Percentiles rank a stretch among this genome's conserved stretches.
These are phyloP conservation scores for Cercospora sojina DNA, from an alignment of 2,329 filamentous ascomycete species.

Conservation along the genomic window DNA sequence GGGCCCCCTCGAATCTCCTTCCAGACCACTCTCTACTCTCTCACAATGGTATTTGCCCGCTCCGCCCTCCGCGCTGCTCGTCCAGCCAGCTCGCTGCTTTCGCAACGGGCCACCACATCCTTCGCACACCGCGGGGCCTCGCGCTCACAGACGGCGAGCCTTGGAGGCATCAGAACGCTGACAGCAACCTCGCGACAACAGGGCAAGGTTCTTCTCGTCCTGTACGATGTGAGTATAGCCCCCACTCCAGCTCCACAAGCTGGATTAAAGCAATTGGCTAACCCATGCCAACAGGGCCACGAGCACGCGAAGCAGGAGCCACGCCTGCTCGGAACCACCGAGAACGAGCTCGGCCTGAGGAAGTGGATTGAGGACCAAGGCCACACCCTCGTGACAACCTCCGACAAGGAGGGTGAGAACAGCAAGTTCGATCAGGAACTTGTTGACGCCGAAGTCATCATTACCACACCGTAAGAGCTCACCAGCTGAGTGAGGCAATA, in stretches of 20 bases:
- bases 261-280: constrained; percentile 2
- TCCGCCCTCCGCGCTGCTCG: constrained; percentile 59
- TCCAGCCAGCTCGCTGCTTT: constrained; percentile 51
- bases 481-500: neutral
- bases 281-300: constrained; percentile 55
- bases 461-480: constrained; percentile 80
- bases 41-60: constrained; percentile 62
- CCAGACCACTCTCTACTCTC: constrained; percentile 13
- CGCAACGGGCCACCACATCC: constrained; percentile 41
- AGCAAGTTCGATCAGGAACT: constrained; percentile 95
- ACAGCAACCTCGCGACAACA: constrained; percentile 66
- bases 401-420: constrained; percentile 92
- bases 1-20: neutral
- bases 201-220: constrained; percentile 92
- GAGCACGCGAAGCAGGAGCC: constrained; percentile 88
- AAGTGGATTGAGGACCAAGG: constrained; percentile 98
- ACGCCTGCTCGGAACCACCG: constrained; percentile 85
- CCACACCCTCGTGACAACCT: constrained; percentile 94
- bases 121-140: constrained; percentile 43
- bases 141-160: constrained; percentile 43
- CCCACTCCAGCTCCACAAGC: neutral
- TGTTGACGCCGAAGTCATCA: constrained; percentile 96
- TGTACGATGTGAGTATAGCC: constrained; percentile 72
- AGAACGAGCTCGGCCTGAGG: constrained; percentile 96
- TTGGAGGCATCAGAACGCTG: constrained; percentile 59